phyloP scores from a whole-genome alignment of 177 flowering plant genomes.

The Vitis hybrid region DNA sequence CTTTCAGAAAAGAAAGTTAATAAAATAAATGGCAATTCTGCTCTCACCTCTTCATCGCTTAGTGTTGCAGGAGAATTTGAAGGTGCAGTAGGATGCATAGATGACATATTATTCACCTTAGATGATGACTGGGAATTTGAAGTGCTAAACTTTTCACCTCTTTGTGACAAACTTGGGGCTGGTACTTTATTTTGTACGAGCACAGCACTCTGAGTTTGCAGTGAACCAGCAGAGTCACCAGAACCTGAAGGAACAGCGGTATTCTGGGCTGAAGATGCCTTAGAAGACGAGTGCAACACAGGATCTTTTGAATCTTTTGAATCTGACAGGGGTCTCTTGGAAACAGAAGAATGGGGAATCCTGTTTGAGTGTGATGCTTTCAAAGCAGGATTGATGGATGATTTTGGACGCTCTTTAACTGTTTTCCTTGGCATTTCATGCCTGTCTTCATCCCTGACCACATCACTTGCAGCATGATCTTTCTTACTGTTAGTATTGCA shows the following conservation, averaged over 20 bases:
- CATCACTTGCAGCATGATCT: constrained; percentile 29
- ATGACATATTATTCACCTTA: constrained; percentile 39
- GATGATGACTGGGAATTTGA: constrained; percentile 37
- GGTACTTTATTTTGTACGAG: constrained; percentile 39
- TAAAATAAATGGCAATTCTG: not conserved
- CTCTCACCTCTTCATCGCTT: constrained; percentile 90
- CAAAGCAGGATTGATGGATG: constrained; percentile 28
- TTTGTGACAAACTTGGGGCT: constrained; percentile 38
- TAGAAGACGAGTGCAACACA: constrained; percentile 42
- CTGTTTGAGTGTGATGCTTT: constrained; percentile 46
- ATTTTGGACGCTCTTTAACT: constrained; percentile 45
- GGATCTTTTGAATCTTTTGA: constrained; percentile 66
- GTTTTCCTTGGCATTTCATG: constrained; percentile 32
- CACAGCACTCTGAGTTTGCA: constrained; percentile 38
- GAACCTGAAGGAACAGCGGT: constrained; percentile 28
- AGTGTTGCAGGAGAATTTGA: constrained; percentile 51
- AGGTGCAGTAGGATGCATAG: constrained; percentile 41
- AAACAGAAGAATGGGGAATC: constrained; percentile 31
- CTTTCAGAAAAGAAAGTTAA: not conserved
- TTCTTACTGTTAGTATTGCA: constrained; percentile 33
- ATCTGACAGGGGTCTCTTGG: constrained; percentile 40
- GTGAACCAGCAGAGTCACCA: constrained; percentile 38
- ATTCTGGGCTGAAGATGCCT: constrained; percentile 35
- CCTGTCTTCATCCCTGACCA: constrained; percentile 35
- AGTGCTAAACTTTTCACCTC: constrained; percentile 55